Conservation (phyloP, 257 asterid species). For the Thymus mandschuricus region DNA sequence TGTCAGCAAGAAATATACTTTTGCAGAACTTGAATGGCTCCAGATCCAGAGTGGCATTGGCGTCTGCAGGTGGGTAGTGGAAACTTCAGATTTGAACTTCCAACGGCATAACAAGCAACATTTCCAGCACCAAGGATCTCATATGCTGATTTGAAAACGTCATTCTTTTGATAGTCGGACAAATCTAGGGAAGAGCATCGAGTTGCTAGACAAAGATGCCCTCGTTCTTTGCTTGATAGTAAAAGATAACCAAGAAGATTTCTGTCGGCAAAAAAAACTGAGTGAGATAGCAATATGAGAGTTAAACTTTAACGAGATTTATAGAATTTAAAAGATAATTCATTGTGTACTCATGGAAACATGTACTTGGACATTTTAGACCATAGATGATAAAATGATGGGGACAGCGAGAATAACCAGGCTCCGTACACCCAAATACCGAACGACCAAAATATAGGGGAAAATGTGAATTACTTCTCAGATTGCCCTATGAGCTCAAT, state of each 20-base stretch:
- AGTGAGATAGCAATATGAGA: conserved; percentile 31
- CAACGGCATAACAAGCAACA: conserved; percentile 70
- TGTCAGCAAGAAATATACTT: conserved; percentile 49
- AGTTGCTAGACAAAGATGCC: conserved; percentile 61
- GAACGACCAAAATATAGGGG: not conserved
- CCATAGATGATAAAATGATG: not conserved
- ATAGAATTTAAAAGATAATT: not conserved
- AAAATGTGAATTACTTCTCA: not conserved
- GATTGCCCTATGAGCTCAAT: conserved; percentile 3
- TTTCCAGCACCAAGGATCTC: conserved; percentile 86
- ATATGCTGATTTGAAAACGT: conserved; percentile 55
- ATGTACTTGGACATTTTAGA: conserved; percentile 1
- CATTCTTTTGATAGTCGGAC: conserved; percentile 49
- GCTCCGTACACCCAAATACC: too few species aligned
- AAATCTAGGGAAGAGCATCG: conserved; percentile 64
- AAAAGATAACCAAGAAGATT: conserved; percentile 76
- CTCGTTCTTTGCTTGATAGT: conserved; percentile 71
- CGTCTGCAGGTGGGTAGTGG: conserved; percentile 51
- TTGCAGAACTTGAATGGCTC: conserved; percentile 63
- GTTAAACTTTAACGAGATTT: conserved; percentile 8
- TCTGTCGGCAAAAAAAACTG: conserved; percentile 54
- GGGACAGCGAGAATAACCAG: not conserved
- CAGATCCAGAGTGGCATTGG: conserved; percentile 45
- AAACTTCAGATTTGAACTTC: conserved; percentile 39
- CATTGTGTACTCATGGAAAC: conserved; percentile 4